Base-by-base conservation (phyloP, 169 alveolate species). In the Plasmodium inui region DNA sequence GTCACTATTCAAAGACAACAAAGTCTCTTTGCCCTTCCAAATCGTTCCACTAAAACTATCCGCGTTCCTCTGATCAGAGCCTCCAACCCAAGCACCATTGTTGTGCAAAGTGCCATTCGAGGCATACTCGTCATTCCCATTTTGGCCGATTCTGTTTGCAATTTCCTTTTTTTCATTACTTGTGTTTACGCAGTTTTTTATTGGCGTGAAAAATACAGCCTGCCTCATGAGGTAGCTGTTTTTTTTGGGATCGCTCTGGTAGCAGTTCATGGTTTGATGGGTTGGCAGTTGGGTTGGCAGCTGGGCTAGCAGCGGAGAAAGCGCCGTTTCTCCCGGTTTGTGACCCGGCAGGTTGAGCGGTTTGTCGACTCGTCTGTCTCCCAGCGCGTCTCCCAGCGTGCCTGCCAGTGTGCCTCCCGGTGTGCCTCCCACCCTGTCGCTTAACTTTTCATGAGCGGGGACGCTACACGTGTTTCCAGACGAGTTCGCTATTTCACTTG, bases 151-250 rank as follows among this genome's bases (percentile, higher is more conserved):
- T 32, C 78, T 88, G 57, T 61, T 78, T 32, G 70, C 94, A 55
- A 55, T 88, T 53, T 88, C 89, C 34, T 88, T 88, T 61, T 88
- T 88, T 78, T 88, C 94, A 88, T 88, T 88, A 28, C 88, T 88
- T 79, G 82, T 30, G 50, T 76, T 88, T 34, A 79, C 17, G 8
- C 17, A 14, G 50, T 44, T 88, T 61, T 88, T 88, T 88, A 78
- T 88, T 8, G 86, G 89, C 19, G 94, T 79, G 71, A 88, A 88
- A 41, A 88, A 61, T 32, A 88, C 73, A 9, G 94, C 94, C 67
- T 88, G 86, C 32, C 71, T 79, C 53, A 88, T 67, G 30, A 78
- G 73, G 6, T 57, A 55, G 28, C 78, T 67, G 32, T 85, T 86
- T 44, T 73, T 84, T 39, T 39, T 61, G 32, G 41, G 32, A 12